A percentile compares a stretch with the other conserved stretches of the same genome.
These are phyloP conservation scores for Vitis vinifera DNA, from an alignment of 164 flowering plant genomes.

Conservation along the genomic window ASM3070453v1 NC_081810.1:6367501-6368000, in stretches of 20 bases:
- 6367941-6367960: conserved; percentile 69
- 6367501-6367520: conserved; percentile 60
- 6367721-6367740: conserved; percentile 68
- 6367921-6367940: conserved; percentile 61
- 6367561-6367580: conserved; percentile 70
- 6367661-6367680: conserved; percentile 70
- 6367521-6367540: conserved; percentile 56
- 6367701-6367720: conserved; percentile 66
- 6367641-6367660: conserved; percentile 68
- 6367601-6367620: conserved; percentile 46
- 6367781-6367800: conserved; percentile 78
- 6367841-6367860: conserved; percentile 66
- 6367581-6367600: conserved; percentile 61
- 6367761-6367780: conserved; percentile 75
- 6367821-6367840: conserved; percentile 65
- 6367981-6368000: conserved; percentile 54
- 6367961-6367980: conserved; percentile 77
- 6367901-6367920: conserved; percentile 46
- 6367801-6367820: conserved; percentile 60
- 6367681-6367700: conserved; percentile 79
- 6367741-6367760: conserved; percentile 71
- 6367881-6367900: conserved; percentile 60
- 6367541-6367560: conserved; percentile 52
- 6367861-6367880: conserved; percentile 86
- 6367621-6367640: conserved; percentile 60